Evolutionary conservation across 2,329 filamentous ascomycete genomes (phyloP).

Genomic region (Cladophialophora yegresii): DNA sequence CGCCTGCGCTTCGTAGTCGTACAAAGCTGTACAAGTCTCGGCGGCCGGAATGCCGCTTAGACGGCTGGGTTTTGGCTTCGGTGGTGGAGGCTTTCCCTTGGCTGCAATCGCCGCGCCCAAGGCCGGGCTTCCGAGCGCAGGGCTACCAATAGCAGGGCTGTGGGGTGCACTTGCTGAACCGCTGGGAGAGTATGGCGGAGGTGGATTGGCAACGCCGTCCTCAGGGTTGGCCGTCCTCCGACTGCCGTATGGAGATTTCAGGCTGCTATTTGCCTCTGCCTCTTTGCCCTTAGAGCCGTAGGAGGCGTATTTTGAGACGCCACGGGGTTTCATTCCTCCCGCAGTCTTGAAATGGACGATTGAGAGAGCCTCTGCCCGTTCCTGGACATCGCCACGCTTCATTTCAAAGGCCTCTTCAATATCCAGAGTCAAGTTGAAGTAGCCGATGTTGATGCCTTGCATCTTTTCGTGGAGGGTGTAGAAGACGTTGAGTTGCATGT

Average conservation of each 20-base stretch:
- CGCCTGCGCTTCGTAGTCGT: constrained; percentile 94
- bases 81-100: constrained; percentile 67
- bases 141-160: constrained; percentile 49
- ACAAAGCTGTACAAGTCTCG: constrained; percentile 86
- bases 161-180: constrained; percentile 45
- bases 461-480: constrained; percentile 98
- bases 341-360: constrained; percentile 93
- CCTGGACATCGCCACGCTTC: constrained; percentile 86
- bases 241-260: constrained; percentile 37
- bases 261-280: constrained; percentile 38
- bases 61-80: constrained; percentile 77
- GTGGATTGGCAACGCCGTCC: constrained; percentile 60
- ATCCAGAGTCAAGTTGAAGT: constrained; percentile 89
- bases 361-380: constrained; percentile 78
- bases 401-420: constrained; percentile 87
- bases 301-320: constrained; percentile 32
- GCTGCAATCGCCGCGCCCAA: constrained; percentile 53
- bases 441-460: constrained; percentile 95
- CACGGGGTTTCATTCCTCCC: constrained; percentile 55
- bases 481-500: constrained; percentile 99
- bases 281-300: constrained; percentile 38
- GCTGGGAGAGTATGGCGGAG: constrained; percentile 68
- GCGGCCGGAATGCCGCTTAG: constrained; percentile 65
- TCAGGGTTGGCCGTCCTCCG: constrained; percentile 31
- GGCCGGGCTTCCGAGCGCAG: constrained; percentile 47